Base-by-base conservation (phyloP, 2,329 filamentous ascomycete genomes). In the Sporothrix brasiliensis region DNA sequence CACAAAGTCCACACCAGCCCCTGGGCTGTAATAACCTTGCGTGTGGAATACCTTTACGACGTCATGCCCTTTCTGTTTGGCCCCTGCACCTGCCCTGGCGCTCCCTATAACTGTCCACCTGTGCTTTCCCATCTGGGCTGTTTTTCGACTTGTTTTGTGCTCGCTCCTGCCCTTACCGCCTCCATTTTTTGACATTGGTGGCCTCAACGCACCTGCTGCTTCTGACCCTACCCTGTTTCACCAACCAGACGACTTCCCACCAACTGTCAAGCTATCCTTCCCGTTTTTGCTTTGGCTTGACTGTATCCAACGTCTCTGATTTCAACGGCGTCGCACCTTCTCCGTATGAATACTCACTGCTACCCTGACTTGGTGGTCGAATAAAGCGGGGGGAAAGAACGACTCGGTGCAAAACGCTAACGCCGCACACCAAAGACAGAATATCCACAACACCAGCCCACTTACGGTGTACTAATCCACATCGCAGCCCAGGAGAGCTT, bases 381-480 rank as follows among this genome's bases (percentile, higher is more conserved):
- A 41, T 67, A 67, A 54, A 50, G 66, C 52, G 66, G 66, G 50
- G 66, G 67, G 41, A 44, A 68, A 66, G 63, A 66, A 34, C 63
- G 47, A 52, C 63, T 50, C 47, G 65, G 27, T 16, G 53, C 67
- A 53, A 41, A 68, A 24, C 52, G 67, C 53, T 54, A 68, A 58
- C 60, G 24, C 61, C 61, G 61, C 44, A 27, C 66, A n/a, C 66
- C 66, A 68, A 34, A 41, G 30, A 39, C 39, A 58, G 30, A 27
- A n/a, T 50, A 66, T 41, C 63, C 63, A 66, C 63, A 66, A 16
- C 21, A 49, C 60, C 44, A 50, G 34, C 44, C 41, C 41, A 34
- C 61, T 34, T 34, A 61, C 58, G 13, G 39, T 63, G 58, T 63
- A 47, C 58, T 27, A 63, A 63, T 47, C 58, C 58, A 63, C 58